A percentile compares a stretch with the other conserved stretches of the same genome.
Conservation (phyloP, 1,284 basidiomycete species). For the Flammula alnicola region DNA sequence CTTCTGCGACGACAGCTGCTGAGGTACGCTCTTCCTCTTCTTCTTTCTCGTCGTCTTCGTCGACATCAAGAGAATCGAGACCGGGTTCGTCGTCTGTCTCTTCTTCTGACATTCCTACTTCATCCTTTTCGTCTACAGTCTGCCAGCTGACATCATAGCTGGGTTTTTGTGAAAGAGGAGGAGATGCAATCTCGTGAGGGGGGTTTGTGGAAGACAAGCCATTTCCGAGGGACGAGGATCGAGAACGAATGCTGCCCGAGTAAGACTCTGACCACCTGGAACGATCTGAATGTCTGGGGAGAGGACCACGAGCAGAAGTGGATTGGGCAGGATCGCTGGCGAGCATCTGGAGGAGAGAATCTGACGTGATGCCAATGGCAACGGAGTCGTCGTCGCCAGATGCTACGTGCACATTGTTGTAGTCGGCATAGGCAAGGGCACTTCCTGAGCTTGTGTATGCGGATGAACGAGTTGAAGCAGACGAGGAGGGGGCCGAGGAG, state of each 20-base stretch:
- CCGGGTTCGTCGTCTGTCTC: conserved; percentile 71
- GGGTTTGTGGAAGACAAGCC: conserved; percentile 41
- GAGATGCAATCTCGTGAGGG: conserved; percentile 46
- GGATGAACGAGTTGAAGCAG: conserved; percentile 74
- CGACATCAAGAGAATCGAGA: conserved; percentile 53
- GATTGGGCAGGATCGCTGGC: conserved; percentile 53
- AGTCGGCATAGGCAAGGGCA: conserved; percentile 60
- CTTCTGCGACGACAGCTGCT: conserved; percentile 77
- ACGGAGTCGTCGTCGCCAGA: conserved; percentile 62
- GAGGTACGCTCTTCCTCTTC: conserved; percentile 73
- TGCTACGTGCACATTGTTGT: conserved; percentile 65
- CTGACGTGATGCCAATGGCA: conserved; percentile 62
- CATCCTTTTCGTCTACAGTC: conserved; percentile 72
- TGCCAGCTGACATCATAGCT: conserved; percentile 80
- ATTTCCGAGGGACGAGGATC: conserved; percentile 67
- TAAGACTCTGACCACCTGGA: conserved; percentile 70
- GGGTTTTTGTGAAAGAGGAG: conserved; percentile 59
- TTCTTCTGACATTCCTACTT: conserved; percentile 67
- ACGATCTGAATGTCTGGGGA: conserved; percentile 22
- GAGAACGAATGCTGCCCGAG: conserved; percentile 62
- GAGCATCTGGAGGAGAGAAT: conserved; percentile 64
- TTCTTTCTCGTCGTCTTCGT: conserved; percentile 55
- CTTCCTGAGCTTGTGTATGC: conserved; percentile 75
- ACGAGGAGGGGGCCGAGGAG: conserved; percentile 69
- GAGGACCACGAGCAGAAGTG: conserved; percentile 42